Evolutionary conservation across 805 yeast species (phyloP).

Genomic region (Cyberlindnera euphorbiae): DNA sequence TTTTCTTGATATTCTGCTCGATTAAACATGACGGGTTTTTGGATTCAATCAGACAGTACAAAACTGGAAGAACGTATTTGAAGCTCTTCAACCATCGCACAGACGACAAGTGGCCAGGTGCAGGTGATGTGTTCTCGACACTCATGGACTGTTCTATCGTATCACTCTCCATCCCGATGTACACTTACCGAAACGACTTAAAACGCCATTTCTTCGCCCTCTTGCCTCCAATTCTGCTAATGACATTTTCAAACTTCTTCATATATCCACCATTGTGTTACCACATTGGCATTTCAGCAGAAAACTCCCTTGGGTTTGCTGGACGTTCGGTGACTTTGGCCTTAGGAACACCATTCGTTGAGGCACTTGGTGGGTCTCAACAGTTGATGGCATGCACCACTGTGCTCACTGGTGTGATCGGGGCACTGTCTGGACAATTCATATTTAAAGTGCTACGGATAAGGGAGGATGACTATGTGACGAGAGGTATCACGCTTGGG

Average conservation of each 20-base stretch:
- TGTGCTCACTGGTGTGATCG: conserved; percentile 69
- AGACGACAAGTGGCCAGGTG: conserved; percentile 56
- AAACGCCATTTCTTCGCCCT: conserved; percentile 52
- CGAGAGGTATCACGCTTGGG: conserved; percentile 74
- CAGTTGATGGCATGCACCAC: conserved; percentile 77
- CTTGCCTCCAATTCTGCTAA: conserved; percentile 52
- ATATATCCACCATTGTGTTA: conserved; percentile 67
- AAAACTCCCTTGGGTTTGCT: conserved; percentile 65
- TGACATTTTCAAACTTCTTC: conserved; percentile 56
- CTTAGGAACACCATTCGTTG: conserved; percentile 68
- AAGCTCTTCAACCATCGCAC: conserved; percentile 42
- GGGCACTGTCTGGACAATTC: conserved; percentile 59
- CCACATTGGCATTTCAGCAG: conserved; percentile 56
- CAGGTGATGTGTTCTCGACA: conserved; percentile 70
- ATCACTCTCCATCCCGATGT: conserved; percentile 73
- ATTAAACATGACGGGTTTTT: conserved; percentile 48
- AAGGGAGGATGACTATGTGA: conserved; percentile 59
- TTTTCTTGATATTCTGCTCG: conserved; percentile 55
- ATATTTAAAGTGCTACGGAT: conserved; percentile 44
- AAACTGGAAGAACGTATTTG: conserved; percentile 65
- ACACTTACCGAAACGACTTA: conserved; percentile 62
- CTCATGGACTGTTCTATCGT: conserved; percentile 77
- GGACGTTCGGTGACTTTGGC: conserved; percentile 80
- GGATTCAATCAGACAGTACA: conserved; percentile 47
- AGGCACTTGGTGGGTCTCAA: conserved; percentile 62